Base-by-base conservation (phyloP, 768 basidiomycete genomes). In the Omphalotus guepiniiformis region DNA sequence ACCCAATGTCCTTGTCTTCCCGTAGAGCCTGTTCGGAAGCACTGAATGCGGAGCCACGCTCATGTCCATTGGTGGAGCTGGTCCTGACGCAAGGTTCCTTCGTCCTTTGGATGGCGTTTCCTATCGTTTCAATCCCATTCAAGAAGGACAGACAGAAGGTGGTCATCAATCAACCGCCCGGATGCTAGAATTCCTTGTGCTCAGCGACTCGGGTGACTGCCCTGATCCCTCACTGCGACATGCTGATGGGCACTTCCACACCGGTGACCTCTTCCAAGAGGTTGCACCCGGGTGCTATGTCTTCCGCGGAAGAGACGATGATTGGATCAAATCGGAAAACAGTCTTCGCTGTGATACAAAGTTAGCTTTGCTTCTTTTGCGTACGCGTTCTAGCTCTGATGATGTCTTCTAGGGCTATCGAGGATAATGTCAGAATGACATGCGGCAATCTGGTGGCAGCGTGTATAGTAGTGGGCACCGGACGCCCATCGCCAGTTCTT, bases 241-340 rank as follows among this genome's bases (percentile, higher is more conserved):
- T 22, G 57, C 67, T 1, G 79, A 84, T 58, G 80, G 82, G 4
- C 74, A 83, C 49, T 84, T 80, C 59, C 82, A 82, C 62, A 85
- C 83, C 35, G 83, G 83, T 6, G 83, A 85, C 60, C 58, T 85
- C 9, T 85, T 85, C 67, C 70, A 74, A 53, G 78, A 82, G 59
- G 64, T 65, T 22, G 56, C 62, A 13, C 67, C 75, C 3, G 80
- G 80, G 0, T 55, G 61, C 34, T 85, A 80, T 57, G 56, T 73
- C 23, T 79, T 73, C 53, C 73, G 79, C 34, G 83, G 83, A 16
- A 73, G 83, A 30, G 74, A 82, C 43, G 83, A 85, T 53, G 83
- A 85, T 56, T 85, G 83, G 83, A 85, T 85, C 62, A 82, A 85
- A 63, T 80, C 78, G 36, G 79, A 82, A 61, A 81, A 76, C 58